Evolutionary conservation across 345 rosid species (phyloP).

Genomic region (Viola odorata): DNA sequence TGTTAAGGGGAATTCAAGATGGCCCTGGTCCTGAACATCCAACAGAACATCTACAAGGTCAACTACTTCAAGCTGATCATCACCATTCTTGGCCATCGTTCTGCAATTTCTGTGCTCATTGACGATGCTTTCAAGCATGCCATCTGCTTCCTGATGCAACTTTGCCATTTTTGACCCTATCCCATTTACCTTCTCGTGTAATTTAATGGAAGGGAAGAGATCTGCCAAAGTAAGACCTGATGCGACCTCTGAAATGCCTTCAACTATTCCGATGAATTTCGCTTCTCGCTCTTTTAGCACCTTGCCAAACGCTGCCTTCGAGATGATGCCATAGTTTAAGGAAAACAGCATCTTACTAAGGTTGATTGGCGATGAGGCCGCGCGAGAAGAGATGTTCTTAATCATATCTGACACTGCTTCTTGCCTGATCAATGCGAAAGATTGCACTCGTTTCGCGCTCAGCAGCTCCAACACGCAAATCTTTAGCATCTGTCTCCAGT

Average conservation of each 20-base stretch:
- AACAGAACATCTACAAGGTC: neutral
- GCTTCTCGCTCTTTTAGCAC: constrained; percentile 17
- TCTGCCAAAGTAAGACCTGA: constrained; percentile 21
- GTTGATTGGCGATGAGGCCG: constrained; percentile 14
- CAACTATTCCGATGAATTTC: constrained; percentile 1
- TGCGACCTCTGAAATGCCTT: constrained; percentile 1
- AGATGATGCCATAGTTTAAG: constrained; percentile 13
- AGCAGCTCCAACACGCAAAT: constrained; percentile 14
- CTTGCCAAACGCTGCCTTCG: constrained; percentile 22
- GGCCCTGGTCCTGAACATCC: neutral
- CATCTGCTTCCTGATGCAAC: constrained; percentile 5
- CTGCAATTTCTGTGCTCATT: neutral
- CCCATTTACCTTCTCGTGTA: neutral
- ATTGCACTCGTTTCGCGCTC: constrained; percentile 13
- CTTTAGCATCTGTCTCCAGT: constrained; percentile 29
- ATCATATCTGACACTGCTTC: constrained; percentile 18
- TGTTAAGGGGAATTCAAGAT: neutral
- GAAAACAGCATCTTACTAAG: constrained; percentile 12
- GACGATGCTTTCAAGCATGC: neutral
- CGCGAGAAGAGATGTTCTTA: constrained; percentile 3
- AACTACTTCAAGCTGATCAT: neutral
- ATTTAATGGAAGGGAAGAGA: neutral
- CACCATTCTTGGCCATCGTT: neutral
- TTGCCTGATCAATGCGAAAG: constrained; percentile 20
- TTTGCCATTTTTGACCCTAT: too few species aligned